Evolutionary conservation across 2,329 filamentous ascomycete genomes (phyloP).

Genomic region (Cladosporium sp.): DNA sequence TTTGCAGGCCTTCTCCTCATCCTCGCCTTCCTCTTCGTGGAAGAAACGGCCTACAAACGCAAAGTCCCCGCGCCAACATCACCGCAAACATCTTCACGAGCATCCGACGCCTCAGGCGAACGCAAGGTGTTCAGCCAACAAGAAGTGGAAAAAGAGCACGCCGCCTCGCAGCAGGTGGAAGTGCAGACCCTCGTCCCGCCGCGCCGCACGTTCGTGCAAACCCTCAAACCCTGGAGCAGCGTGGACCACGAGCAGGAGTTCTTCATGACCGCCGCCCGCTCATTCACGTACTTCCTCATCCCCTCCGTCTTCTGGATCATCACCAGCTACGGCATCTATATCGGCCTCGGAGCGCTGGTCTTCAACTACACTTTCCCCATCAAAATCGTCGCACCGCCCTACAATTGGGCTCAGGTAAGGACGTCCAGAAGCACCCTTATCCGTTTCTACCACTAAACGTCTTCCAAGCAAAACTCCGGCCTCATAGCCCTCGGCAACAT

Average conservation of each 20-base stretch:
- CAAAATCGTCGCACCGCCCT: constrained; percentile 32
- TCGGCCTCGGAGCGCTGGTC: constrained; percentile 34
- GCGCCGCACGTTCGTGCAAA: constrained; percentile 27
- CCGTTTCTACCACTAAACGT: not conserved
- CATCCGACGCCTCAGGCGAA: constrained; percentile 10
- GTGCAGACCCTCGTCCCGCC: constrained; percentile 23
- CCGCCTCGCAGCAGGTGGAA: constrained; percentile 22
- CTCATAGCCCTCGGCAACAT: constrained; percentile 32
- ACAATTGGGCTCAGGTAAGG: constrained; percentile 26
- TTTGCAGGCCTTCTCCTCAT: constrained; percentile 45
- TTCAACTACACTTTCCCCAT: constrained; percentile 38
- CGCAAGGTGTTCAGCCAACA: constrained; percentile 18
- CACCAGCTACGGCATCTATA: constrained; percentile 36
- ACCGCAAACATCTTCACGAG: constrained; percentile 9
- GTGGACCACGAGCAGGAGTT: constrained; percentile 33
- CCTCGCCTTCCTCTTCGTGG: constrained; percentile 54
- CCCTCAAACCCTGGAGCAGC: constrained; percentile 31
- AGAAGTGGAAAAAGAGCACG: constrained; percentile 23
- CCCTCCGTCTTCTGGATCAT: constrained; percentile 36
- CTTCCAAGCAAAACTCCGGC: constrained; percentile 22
- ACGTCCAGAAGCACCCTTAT: too few relatives aligned
- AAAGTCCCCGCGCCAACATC: constrained; percentile 12
- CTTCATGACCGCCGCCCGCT: constrained; percentile 33
- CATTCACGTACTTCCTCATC: constrained; percentile 35
- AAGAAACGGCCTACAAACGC: constrained; percentile 53